Evolutionary conservation across 768 basidiomycete genomes (phyloP), one percentile per base, ranked within the genome.

Genomic region (Leucocoprinus birnbaumii): DNA sequence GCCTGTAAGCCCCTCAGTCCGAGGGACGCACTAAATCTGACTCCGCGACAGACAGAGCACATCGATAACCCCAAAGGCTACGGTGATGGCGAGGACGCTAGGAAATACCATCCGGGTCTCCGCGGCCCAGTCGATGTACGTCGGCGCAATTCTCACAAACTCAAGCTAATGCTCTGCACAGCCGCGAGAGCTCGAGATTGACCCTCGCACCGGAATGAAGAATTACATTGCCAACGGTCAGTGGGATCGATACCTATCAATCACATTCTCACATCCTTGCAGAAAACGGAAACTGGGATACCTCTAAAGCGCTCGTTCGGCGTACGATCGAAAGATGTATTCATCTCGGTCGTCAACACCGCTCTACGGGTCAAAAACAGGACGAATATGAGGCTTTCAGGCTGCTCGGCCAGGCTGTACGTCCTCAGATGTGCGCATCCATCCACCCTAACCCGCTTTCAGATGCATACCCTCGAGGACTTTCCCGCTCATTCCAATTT

Each of bases 51-150:
- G 85, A 81, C 79, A 0, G 89, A 94, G 67, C 93, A 96, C 66
- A 94, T 94, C 63, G 93, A 96, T 65, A 96, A 96, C 63, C 93
- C 92, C 1, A 91, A 89, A 67, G 92, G 91, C 11, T 95, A 94
- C 62, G 91, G 87, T 0, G 85, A 84, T 16, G 87, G 87, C 24
- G 85, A 91, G 67, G 93, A 98, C 67, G 82, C 94, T 0, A 76
- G 91, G 40, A 77, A 79, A 62, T 92, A 87, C 62, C 81, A 96
- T 62, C 82, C 86, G 0, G 75, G 79, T 18, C 78, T 98, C 7
- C 84, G 95, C 11, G 84, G 84, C 2, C 94, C 94, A 2, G 86
- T 98, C 5, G 84, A 94, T 63, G 87, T 87, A 63, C 52, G 73
- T 64, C 22, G 22, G 5, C 24, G 48, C 61, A 53, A 56, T 37